Evolutionary conservation across 2,329 filamentous ascomycete genomes (phyloP), one percentile per base, ranked within the genome.

Genomic region (Fusarium domesticum): DNA sequence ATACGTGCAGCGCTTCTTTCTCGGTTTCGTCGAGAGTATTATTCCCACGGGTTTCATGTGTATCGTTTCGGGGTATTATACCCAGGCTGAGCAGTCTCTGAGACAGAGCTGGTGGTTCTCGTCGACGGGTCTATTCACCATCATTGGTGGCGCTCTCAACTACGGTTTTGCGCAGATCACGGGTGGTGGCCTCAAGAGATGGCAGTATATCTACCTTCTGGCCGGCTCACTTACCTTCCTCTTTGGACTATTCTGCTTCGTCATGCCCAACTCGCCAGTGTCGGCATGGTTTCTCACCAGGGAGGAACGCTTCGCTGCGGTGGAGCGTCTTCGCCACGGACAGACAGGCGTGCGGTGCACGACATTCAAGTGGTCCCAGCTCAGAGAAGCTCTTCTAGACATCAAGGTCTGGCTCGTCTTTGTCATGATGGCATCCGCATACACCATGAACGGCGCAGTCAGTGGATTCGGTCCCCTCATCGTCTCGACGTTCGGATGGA

Each of bases 141-240:
- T 86, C 42, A 70, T 85, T 41, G 83, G 83, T 6, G 76, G 81
- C 7, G 76, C 71, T 0, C 64, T 86, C 38, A 85, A 85, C 64
- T 87, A 85, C 60, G 84, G 75, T 3, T 85, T 86, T 57, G 81
- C 79, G 0, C 81, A 85, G 61, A 79, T 87, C 37, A 66, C 60
- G 0, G 69, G 73, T 2, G 79, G 78, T 0, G 60, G 65, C 0
- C 64, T 86, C 33, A 74, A 70, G 33, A 68, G 75, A 4, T 89
- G 84, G 84, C 83, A 87, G 66, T 86, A 85, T 55, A 83, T 87
- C 46, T 87, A 86, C 60, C 69, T 87, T 12, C 67, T 87, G 15
- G 81, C 82, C 1, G 83, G 83, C 0, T 70, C 70, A 0, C 56
- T 87, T 38, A 87, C 84, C 0, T 77, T 85, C 30, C 36, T 84